These are phyloP conservation scores for Daedalea quercina DNA, from an alignment of 768 basidiomycete genomes.

Conservation along the genomic window DNA sequence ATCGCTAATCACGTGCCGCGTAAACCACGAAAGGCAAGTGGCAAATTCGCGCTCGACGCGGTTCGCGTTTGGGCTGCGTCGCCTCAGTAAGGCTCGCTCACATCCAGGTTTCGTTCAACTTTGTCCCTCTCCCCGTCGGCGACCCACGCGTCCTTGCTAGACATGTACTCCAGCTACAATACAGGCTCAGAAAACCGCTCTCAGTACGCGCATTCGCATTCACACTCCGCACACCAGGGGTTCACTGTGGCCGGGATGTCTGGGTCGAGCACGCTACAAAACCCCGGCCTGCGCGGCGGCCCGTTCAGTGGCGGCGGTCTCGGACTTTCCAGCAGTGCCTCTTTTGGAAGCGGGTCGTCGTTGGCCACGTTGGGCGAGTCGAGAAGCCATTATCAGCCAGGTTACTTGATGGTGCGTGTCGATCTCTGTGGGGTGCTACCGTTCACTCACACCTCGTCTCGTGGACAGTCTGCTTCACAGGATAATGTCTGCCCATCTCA, in stretches of 20 bases:
- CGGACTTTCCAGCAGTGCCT: slow-evolving; percentile 19
- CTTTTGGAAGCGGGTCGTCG: slow-evolving; percentile 32
- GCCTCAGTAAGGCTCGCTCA: too few relatives aligned
- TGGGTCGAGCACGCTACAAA: slow-evolving; percentile 31
- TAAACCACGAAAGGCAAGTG: neutral
- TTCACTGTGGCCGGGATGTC: slow-evolving; percentile 62
- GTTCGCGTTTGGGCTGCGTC: too few relatives aligned
- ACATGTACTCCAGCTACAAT: slow-evolving; percentile 16
- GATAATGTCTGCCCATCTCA: slow-evolving; percentile 36
- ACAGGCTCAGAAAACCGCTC: slow-evolving; percentile 17
- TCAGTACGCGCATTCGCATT: slow-evolving; percentile 21
- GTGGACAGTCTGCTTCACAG: slow-evolving; percentile 52
- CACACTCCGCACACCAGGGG: slow-evolving; percentile 17
- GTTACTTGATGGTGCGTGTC: slow-evolving; percentile 66
- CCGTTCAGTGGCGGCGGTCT: slow-evolving; percentile 29
- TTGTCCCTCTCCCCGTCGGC: neutral
- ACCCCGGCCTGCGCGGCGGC: slow-evolving; percentile 47
- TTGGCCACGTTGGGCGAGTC: slow-evolving; percentile 67
- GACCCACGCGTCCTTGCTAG: neutral
- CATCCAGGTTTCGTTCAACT: neutral
- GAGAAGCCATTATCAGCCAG: slow-evolving; percentile 72
- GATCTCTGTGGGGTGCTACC: neutral
- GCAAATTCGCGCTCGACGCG: neutral
- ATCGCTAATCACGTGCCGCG: neutral
- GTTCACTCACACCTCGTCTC: neutral